Percentiles rank a stretch among this genome's conserved stretches.
Conservation (phyloP, 352 stramenopile genomes). For the Phytopythium kandeliae region DNA sequence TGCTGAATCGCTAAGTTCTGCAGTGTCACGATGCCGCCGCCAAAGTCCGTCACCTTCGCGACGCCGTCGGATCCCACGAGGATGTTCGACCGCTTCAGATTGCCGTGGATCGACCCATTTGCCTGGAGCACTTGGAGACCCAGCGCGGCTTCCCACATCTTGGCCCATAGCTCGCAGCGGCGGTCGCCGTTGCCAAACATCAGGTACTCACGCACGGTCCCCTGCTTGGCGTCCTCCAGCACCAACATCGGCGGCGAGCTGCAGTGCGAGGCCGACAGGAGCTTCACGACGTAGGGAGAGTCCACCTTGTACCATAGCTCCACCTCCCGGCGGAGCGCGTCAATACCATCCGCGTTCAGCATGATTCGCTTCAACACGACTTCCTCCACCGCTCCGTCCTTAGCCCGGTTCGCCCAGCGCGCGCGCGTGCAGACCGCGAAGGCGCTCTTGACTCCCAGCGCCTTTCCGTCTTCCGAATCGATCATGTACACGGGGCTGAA, state of each 20-base stretch:
- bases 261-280: constrained; percentile 18
- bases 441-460: constrained; percentile 7
- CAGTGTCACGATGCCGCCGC: constrained; percentile 22
- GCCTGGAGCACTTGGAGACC: constrained; percentile 68
- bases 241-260: constrained; percentile 16
- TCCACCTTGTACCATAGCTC: constrained; percentile 14
- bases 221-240: constrained; percentile 10
- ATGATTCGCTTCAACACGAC: constrained; percentile 15
- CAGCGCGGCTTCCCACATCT: constrained; percentile 17
- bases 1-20: constrained; percentile 10
- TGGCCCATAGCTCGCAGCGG: constrained; percentile 15
- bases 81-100: constrained; percentile 63
- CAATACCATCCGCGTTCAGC: constrained; percentile 18
- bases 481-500: constrained; percentile 19
- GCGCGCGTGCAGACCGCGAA: constrained; percentile 11
- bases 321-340: constrained; percentile 18
- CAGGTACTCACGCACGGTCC: constrained; percentile 10
- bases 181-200: constrained; percentile 3
- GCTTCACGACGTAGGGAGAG: constrained; percentile 13
- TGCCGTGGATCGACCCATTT: constrained; percentile 31
- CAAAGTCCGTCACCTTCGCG: constrained; percentile 78
- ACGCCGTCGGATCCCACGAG: constrained; percentile 39
- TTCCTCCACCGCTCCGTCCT: neutral
- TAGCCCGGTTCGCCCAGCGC: constrained; percentile 13
- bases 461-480: constrained; percentile 9